These are phyloP conservation scores for Sinapis alba DNA, from an alignment of 441 rosid genomes.

Conservation along the genomic window DNA sequence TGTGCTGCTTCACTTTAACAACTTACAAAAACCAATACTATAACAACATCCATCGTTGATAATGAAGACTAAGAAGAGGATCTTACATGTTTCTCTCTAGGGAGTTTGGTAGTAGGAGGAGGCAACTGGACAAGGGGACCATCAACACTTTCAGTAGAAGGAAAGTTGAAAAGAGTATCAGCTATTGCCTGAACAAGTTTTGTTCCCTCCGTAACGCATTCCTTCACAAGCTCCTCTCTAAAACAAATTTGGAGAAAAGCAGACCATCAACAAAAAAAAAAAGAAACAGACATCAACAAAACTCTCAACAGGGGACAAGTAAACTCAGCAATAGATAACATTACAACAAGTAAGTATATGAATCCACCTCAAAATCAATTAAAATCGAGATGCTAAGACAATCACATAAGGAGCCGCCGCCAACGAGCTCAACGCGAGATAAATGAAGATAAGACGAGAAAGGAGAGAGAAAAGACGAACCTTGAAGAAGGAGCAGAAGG, in stretches of 20 bases:
- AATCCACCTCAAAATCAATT: constrained; percentile 2
- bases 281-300: neutral
- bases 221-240: constrained; percentile 75
- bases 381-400: neutral
- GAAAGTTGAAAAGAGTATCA: constrained; percentile 65
- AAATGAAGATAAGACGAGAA: neutral
- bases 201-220: constrained; percentile 62
- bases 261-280: neutral
- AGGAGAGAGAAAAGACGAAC: constrained; percentile 33
- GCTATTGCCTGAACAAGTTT: constrained; percentile 84
- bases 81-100: constrained; percentile 92
- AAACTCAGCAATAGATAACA: neutral
- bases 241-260: neutral
- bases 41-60: neutral
- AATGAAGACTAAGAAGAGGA: neutral
- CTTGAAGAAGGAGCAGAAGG: constrained; percentile 70
- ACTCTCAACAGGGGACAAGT: neutral
- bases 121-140: constrained; percentile 91
- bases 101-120: constrained; percentile 70
- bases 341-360: neutral
- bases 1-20: neutral
- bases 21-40: neutral
- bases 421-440: constrained; percentile 1
- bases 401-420: constrained; percentile 20
- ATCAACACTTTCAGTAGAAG: constrained; percentile 74